Percentiles rank a stretch among this genome's conserved stretches.
Conservation (phyloP, 2,329 filamentous ascomycete genomes). For the Calycina herbarum region DNA sequence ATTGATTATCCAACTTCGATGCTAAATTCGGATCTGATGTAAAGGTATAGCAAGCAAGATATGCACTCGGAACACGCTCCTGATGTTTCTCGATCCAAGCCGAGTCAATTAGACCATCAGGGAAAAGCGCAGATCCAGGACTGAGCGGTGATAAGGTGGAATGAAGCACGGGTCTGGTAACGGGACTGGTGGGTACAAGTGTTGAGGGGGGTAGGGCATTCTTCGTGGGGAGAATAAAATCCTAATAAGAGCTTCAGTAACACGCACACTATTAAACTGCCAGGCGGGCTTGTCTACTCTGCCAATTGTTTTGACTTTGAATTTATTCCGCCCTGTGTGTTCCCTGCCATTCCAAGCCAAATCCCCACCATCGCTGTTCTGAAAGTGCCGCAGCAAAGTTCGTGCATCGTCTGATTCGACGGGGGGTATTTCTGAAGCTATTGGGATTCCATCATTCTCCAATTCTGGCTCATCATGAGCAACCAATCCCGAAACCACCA, state of each 20-base stretch:
- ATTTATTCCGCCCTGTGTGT: constrained; percentile 50
- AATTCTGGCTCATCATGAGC: constrained; percentile 42
- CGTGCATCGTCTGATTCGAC: constrained; percentile 66
- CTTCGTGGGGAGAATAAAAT: constrained; percentile 55
- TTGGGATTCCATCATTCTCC: constrained; percentile 48
- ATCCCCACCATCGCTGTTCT: constrained; percentile 62
- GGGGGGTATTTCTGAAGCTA: constrained; percentile 70
- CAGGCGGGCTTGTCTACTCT: constrained; percentile 61
- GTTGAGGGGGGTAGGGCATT: constrained; percentile 55
- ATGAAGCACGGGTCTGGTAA: constrained; percentile 64
- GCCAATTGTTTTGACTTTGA: constrained; percentile 72
- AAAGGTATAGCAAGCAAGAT: constrained; percentile 79
- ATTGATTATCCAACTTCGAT: constrained; percentile 78
- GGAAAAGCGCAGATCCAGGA: constrained; percentile 78
- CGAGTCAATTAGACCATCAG: constrained; percentile 82
- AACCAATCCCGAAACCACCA: constrained; percentile 77
- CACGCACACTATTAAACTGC: constrained; percentile 21
- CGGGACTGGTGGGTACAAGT: constrained; percentile 42
- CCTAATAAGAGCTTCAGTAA: constrained; percentile 43
- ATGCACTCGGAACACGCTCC: constrained; percentile 74
- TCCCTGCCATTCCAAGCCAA: constrained; percentile 67
- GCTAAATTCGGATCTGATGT: constrained; percentile 71
- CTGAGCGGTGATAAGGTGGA: constrained; percentile 90
- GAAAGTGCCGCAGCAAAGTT: constrained; percentile 65
- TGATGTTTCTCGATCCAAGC: constrained; percentile 91